phyloP scores from a whole-genome alignment of 306 rosid species.

The Rosa lucieae region DNA sequence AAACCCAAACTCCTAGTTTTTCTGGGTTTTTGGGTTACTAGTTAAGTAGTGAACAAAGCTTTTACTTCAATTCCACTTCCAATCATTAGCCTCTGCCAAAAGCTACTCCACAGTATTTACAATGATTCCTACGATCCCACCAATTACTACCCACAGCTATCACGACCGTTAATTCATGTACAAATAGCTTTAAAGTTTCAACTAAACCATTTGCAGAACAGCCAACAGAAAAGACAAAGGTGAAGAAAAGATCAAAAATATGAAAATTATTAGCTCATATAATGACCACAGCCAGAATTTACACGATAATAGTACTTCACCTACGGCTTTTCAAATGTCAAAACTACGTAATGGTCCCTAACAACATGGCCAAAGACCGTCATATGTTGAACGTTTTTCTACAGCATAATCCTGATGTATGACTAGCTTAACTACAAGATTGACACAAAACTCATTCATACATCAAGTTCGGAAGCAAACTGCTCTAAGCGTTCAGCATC shows the following conservation, averaged over 20 bases:
- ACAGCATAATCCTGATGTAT: constrained; percentile 8
- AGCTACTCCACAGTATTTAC: too few species aligned
- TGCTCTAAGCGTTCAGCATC: constrained; percentile 80
- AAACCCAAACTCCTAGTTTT: too few species aligned
- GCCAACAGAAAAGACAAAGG: neutral
- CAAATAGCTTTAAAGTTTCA: too few species aligned
- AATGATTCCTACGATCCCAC: too few species aligned
- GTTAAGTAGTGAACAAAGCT: too few species aligned
- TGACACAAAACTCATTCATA: constrained; percentile 38
- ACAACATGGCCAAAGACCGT: constrained; percentile 2
- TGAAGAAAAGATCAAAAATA: neutral
- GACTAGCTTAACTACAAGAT: neutral
- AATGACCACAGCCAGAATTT: neutral
- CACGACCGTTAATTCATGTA: too few species aligned
- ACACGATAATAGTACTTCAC: neutral
- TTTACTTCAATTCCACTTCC: too few species aligned
- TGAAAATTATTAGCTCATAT: neutral
- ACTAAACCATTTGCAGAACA: neutral
- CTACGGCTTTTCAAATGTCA: neutral
- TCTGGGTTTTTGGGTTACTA: too few species aligned
- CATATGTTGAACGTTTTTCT: neutral
- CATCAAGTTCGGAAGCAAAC: constrained; percentile 92
- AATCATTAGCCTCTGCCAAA: too few species aligned
- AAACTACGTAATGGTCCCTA: neutral
- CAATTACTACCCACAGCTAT: too few species aligned